phyloP scores from a whole-genome alignment of 1,139 yeast genomes.

The Hemisphaericaspora lyxosophila region DNA sequence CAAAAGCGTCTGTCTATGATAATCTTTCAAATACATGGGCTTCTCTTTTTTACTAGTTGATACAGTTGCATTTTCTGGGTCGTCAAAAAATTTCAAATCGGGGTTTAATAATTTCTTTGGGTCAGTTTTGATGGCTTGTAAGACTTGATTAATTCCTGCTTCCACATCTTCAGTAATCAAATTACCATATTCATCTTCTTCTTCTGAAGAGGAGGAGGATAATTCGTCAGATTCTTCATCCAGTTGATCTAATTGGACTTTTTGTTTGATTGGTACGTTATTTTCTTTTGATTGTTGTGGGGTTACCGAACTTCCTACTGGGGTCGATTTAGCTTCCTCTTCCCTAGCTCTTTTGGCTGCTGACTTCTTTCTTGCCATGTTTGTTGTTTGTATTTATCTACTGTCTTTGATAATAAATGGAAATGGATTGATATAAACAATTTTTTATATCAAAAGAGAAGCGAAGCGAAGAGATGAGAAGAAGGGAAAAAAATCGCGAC shows the following conservation, averaged over 20 bases:
- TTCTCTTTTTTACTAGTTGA: slow-evolving; percentile 47
- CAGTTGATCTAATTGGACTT: slow-evolving; percentile 5
- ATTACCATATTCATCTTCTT: slow-evolving; percentile 92
- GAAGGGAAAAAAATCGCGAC: too few relatives aligned
- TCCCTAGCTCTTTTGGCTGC: slow-evolving; percentile 77
- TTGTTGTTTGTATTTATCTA: background rate
- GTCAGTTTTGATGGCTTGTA: slow-evolving; percentile 65
- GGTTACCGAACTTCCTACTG: slow-evolving; percentile 16
- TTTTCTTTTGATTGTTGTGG: slow-evolving; percentile 25
- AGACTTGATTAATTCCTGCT: slow-evolving; percentile 68
- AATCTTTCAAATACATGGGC: slow-evolving; percentile 88
- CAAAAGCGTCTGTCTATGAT: slow-evolving; percentile 79
- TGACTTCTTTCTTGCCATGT: slow-evolving; percentile 92
- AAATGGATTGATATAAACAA: too few relatives aligned
- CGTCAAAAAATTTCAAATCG: slow-evolving; percentile 67
- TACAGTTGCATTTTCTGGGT: slow-evolving; percentile 39
- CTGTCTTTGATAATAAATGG: background rate
- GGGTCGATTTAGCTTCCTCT: slow-evolving; percentile 25
- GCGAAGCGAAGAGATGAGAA: background rate
- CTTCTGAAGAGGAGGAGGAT: slow-evolving; percentile 52
- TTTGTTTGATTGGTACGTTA: slow-evolving; percentile 14
- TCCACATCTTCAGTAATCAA: slow-evolving; percentile 85
- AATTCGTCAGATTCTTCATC: slow-evolving; percentile 15
- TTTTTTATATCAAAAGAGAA: background rate
- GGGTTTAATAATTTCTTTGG: slow-evolving; percentile 68